phyloP scores from a whole-genome alignment of 1,139 yeast species.

The Yamadazyma taylorii region DNA sequence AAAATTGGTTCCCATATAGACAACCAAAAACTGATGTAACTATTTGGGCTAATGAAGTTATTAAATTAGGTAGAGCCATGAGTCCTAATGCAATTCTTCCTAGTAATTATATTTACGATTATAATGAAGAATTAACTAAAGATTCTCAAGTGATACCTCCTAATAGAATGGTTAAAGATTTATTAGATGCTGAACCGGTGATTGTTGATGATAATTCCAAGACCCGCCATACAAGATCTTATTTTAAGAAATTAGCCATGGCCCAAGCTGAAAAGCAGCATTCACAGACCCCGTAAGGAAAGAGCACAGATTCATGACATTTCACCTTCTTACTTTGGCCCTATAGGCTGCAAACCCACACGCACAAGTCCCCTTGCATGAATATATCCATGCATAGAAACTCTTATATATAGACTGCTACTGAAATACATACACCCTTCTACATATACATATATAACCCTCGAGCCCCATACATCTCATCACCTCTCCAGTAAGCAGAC shows the following conservation, averaged over 20 bases:
- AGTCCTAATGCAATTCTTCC: constrained; percentile 58
- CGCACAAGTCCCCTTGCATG: too few relatives aligned
- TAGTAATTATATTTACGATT: constrained; percentile 37
- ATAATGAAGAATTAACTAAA: constrained; percentile 19
- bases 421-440: too few relatives aligned
- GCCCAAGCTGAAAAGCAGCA: constrained; percentile 11
- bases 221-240: constrained; percentile 36
- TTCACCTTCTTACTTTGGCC: too few relatives aligned
- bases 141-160: constrained; percentile 10
- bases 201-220: constrained; percentile 22
- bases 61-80: constrained; percentile 65
- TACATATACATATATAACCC: not conserved
- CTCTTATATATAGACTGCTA: too few relatives aligned
- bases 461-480: not conserved
- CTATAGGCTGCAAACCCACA: too few relatives aligned
- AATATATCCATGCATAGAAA: too few relatives aligned
- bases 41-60: constrained; percentile 70
- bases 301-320: too few relatives aligned
- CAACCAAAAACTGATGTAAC: constrained; percentile 46
- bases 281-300: too few relatives aligned
- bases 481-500: not conserved
- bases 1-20: constrained; percentile 61
- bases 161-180: constrained; percentile 34
- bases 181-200: constrained; percentile 17
- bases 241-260: constrained; percentile 28